These are phyloP conservation scores for Porcisia hertigi DNA, from an alignment of 208 protist genomes.

Conservation along the genomic window DNA sequence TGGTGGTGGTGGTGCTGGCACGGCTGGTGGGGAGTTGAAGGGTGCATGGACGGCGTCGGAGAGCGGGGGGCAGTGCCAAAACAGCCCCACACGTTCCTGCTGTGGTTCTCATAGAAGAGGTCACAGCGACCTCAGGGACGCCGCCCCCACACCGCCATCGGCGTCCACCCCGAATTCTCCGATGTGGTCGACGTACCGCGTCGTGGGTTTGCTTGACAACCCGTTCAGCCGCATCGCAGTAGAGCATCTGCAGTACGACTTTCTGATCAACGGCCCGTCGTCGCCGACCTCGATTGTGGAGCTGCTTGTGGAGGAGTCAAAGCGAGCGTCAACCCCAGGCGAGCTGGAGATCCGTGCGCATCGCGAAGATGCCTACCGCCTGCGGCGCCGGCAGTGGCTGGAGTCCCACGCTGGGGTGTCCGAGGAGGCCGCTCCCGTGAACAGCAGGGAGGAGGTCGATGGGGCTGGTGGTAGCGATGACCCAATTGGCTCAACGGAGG, in stretches of 20 bases:
- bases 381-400: slow-evolving; percentile 26
- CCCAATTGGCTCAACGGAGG: too few species aligned
- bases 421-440: too few species aligned
- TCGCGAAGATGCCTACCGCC: slow-evolving; percentile 26
- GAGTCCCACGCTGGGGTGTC: slow-evolving; percentile 1
- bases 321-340: slow-evolving; percentile 24
- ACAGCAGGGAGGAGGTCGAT: too few species aligned
- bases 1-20: background rate
- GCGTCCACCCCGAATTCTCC: background rate
- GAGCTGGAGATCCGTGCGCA: slow-evolving; percentile 24
- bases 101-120: too few species aligned
- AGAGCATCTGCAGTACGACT: slow-evolving; percentile 26
- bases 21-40: background rate
- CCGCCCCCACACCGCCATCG: background rate
- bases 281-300: slow-evolving; percentile 21
- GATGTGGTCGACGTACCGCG: slow-evolving; percentile 21
- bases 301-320: slow-evolving; percentile 39
- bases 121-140: background rate
- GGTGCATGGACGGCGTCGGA: too few species aligned
- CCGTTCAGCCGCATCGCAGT: slow-evolving; percentile 37
- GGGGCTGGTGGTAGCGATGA: too few species aligned
- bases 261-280: slow-evolving; percentile 33
- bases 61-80: too few species aligned
- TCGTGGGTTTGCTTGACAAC: slow-evolving; percentile 33
- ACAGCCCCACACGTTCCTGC: too few species aligned